Percentiles rank a stretch among this genome's conserved stretches.
phyloP scores from a whole-genome alignment of 2,329 filamentous ascomycete genomes.

The Lachnellula subtilissima region DNA sequence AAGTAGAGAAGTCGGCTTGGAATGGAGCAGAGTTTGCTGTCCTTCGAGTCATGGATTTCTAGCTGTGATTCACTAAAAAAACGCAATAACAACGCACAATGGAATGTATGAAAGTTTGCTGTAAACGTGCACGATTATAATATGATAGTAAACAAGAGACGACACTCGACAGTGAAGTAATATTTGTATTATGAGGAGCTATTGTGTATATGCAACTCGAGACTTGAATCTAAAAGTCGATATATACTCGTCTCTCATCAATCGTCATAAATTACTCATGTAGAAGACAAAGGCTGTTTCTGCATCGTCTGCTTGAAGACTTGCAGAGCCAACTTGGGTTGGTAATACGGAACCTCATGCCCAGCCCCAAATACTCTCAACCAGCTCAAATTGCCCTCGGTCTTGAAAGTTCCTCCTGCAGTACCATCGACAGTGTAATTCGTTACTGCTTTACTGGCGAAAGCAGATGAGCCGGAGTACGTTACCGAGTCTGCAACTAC shows the following conservation, averaged over 20 bases:
- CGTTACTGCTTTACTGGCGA: constrained; percentile 34
- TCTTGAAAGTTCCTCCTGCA: constrained; percentile 47
- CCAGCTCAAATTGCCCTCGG: constrained; percentile 44
- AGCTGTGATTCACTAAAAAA: too few relatives aligned
- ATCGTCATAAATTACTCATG: constrained; percentile 19
- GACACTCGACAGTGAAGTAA: too few relatives aligned
- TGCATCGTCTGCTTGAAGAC: constrained; percentile 43
- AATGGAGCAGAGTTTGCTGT: too few relatives aligned
- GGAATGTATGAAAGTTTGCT: too few relatives aligned
- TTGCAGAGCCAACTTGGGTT: constrained; percentile 41
- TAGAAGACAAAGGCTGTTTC: constrained; percentile 33
- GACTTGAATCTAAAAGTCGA: too few relatives aligned
- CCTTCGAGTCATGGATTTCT: too few relatives aligned
- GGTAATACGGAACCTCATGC: constrained; percentile 33
- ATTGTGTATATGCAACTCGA: too few relatives aligned
- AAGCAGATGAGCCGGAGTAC: constrained; percentile 38
- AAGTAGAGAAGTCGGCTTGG: too few relatives aligned
- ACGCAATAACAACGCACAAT: too few relatives aligned
- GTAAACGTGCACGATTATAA: too few relatives aligned
- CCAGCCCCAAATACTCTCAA: constrained; percentile 44
- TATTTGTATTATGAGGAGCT: too few relatives aligned
- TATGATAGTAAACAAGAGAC: too few relatives aligned
- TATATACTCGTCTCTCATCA: background rate
- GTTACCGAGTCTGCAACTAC: constrained; percentile 42
- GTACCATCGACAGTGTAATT: constrained; percentile 46